These are phyloP conservation scores for Trichoderma simmonsii DNA, from an alignment of 2,329 filamentous ascomycete genomes.

Conservation along the genomic window DNA sequence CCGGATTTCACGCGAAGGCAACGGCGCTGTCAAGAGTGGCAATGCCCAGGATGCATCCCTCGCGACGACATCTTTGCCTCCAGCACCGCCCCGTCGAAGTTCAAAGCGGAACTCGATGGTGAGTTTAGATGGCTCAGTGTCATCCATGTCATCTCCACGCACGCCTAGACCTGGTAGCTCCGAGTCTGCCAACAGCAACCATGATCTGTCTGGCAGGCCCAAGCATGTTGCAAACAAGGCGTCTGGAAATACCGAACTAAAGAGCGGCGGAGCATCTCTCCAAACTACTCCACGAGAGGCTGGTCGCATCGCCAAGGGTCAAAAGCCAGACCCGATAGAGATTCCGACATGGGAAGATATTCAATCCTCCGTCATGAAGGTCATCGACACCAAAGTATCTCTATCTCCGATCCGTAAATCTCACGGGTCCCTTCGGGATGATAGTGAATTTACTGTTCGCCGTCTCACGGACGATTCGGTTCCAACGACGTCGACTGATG, in stretches of 20 bases:
- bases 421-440: slow-evolving; percentile 14
- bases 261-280: slow-evolving; percentile 7
- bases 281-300: neutral
- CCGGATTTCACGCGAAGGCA: neutral
- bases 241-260: neutral
- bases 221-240: neutral
- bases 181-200: neutral
- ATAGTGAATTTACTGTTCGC: slow-evolving; percentile 19
- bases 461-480: slow-evolving; percentile 12
- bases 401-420: slow-evolving; percentile 19
- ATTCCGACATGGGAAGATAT: slow-evolving; percentile 23
- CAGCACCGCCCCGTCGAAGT: slow-evolving; percentile 30
- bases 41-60: neutral
- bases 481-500: slow-evolving; percentile 35
- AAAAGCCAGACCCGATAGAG: slow-evolving; percentile 8
- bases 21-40: neutral
- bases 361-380: slow-evolving; percentile 22
- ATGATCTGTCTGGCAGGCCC: neutral
- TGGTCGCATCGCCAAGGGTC: neutral
- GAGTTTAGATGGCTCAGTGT: slow-evolving; percentile 18
- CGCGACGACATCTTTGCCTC: slow-evolving; percentile 24
- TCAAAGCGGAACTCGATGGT: slow-evolving; percentile 26
- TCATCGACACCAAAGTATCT: slow-evolving; percentile 22
- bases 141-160: slow-evolving; percentile 3
- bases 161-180: slow-evolving; percentile 13